Conservation (phyloP, 1,284 basidiomycete genomes). For the Tilletia indica region DNA sequence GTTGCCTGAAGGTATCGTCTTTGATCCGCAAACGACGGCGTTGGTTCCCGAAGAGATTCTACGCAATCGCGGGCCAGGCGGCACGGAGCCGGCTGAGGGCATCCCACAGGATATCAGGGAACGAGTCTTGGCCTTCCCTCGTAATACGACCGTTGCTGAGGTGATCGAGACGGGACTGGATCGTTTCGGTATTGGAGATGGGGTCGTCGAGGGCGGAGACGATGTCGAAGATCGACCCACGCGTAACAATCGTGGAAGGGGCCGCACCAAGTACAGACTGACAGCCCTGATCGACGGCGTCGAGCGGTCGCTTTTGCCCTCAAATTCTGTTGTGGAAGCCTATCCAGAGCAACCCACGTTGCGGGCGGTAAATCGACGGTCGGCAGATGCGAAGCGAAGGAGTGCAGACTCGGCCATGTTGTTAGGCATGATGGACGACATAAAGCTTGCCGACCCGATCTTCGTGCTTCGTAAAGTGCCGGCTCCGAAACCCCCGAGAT, state of each 20-base stretch:
- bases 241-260: slow-evolving; percentile 70
- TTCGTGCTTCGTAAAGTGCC: slow-evolving; percentile 82
- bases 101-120: slow-evolving; percentile 33
- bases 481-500: slow-evolving; percentile 76
- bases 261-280: slow-evolving; percentile 77
- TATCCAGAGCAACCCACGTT: slow-evolving; percentile 74
- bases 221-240: slow-evolving; percentile 87
- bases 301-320: slow-evolving; percentile 35
- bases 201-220: slow-evolving; percentile 94
- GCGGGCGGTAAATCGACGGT: slow-evolving; percentile 64
- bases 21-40: slow-evolving; percentile 85
- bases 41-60: slow-evolving; percentile 63
- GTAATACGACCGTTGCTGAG: slow-evolving; percentile 91
- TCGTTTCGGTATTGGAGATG: slow-evolving; percentile 86
- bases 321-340: slow-evolving; percentile 65
- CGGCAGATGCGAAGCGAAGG: slow-evolving; percentile 72
- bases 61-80: slow-evolving; percentile 25
- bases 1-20: slow-evolving; percentile 85
- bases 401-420: slow-evolving; percentile 78
- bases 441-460: slow-evolving; percentile 76
- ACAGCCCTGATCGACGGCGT: slow-evolving; percentile 47
- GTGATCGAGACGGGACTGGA: slow-evolving; percentile 89
- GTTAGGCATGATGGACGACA: slow-evolving; percentile 70
- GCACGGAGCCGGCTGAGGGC: slow-evolving; percentile 26
- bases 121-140: slow-evolving; percentile 65